Evolutionary conservation across 2,329 filamentous ascomycete genomes (phyloP), one percentile per base, ranked within the genome.

Genomic region (Shiraia sp.): DNA sequence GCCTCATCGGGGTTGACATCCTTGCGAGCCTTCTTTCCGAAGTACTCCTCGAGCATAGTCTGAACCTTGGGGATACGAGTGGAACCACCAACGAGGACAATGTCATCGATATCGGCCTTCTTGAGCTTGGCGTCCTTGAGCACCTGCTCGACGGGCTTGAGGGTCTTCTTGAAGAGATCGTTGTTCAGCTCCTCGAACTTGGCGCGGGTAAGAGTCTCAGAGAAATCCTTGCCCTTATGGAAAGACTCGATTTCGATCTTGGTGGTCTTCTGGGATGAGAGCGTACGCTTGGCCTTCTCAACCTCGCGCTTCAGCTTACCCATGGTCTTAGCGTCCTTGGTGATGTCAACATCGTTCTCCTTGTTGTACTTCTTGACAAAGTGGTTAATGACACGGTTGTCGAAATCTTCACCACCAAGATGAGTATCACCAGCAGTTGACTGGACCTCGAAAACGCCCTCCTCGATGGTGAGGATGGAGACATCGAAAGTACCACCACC

Each of bases 121-220:
- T 92, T 92, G 65, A 96, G 81, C 81, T 96, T 96, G 72, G 91
- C 90, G 63, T 97, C 93, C 81, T 96, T 95, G 70, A 99, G 83
- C 59, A 97, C 93, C 82, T 96, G 91, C 79, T 97, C 90, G 58
- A 97, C 93, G 44, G 93, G 92, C 85, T 96, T 96, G 57, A 97
- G 83, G 45, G 93, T 97, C 83, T 93, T 95, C 86, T 96, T 96
- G 87, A 97, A 97, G 50, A 97, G 86, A 67, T 97, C 92, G 63
- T 91, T 91, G 87, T 97, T 97, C 65, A 97, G 83, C 78, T 97
- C 92, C 79, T 99, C 93, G 67, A 99, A 97, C 83, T 97, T 97
- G 81, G 93, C 93, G 63, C 92, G 89, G 72, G 92, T 96, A 38
- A 99, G 83, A 51, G 90, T 96, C 85, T 97, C 92, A 34, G 91